Evolutionary conservation across 805 yeast genomes (phyloP).

Genomic region (Clavispora phyllophila): DNA sequence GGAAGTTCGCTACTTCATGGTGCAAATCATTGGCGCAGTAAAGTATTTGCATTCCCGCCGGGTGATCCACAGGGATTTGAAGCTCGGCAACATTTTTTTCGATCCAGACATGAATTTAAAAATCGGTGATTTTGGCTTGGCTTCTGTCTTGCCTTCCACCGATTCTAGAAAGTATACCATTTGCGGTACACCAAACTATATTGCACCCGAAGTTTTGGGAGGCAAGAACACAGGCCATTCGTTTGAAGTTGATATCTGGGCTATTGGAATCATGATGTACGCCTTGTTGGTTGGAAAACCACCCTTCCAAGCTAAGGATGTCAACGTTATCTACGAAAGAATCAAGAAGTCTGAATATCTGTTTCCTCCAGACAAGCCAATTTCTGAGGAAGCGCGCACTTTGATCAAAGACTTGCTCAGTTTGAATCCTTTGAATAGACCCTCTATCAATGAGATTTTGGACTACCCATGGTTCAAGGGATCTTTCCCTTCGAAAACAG

Average conservation of each 20-base stretch:
- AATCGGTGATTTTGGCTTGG: constrained; percentile 97
- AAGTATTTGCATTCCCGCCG: constrained; percentile 87
- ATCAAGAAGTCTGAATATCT: constrained; percentile 75
- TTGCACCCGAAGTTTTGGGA: constrained; percentile 94
- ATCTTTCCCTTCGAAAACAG: constrained; percentile 69
- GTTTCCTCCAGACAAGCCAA: constrained; percentile 68
- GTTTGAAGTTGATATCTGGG: constrained; percentile 96
- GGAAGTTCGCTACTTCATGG: constrained; percentile 84
- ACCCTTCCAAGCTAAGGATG: constrained; percentile 96
- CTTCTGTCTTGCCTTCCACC: constrained; percentile 75
- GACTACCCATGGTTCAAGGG: constrained; percentile 86
- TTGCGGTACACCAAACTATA: constrained; percentile 98
- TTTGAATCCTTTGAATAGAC: constrained; percentile 76
- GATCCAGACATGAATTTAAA: constrained; percentile 92
- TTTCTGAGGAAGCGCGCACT: constrained; percentile 66
- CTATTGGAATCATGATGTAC: constrained; percentile 93
- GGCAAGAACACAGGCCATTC: constrained; percentile 88
- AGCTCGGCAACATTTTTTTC: constrained; percentile 91
- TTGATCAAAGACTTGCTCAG: constrained; percentile 71
- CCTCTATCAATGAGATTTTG: constrained; percentile 71
- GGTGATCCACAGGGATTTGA: constrained; percentile 93
- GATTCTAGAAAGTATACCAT: constrained; percentile 83
- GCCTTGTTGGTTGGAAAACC: constrained; percentile 93
- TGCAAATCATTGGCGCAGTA: constrained; percentile 91
- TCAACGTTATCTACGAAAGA: constrained; percentile 85